phyloP scores from a whole-genome alignment of 495 filamentous ascomycete species.

The Xanthoparmelia taractica region DNA sequence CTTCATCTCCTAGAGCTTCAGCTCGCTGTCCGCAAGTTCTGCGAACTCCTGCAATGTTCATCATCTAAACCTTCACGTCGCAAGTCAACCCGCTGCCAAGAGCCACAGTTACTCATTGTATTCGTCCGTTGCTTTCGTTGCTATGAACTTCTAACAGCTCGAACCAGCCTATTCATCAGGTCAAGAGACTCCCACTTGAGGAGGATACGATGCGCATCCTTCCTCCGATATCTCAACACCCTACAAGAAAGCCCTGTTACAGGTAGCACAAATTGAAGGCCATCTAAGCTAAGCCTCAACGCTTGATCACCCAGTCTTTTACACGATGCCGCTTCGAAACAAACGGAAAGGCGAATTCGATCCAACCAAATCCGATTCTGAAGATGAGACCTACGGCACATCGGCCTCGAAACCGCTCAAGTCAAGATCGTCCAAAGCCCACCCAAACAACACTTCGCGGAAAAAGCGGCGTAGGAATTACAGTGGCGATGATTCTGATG shows the following conservation, averaged over 20 bases:
- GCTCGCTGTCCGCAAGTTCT: background rate
- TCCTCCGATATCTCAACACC: background rate
- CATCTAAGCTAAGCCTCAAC: background rate
- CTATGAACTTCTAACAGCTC: background rate
- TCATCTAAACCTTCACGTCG: background rate
- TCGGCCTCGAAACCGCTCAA: conserved; percentile 34
- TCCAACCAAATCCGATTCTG: conserved; percentile 74
- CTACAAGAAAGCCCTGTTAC: background rate
- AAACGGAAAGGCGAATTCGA: conserved; percentile 72
- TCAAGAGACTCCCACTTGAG: background rate
- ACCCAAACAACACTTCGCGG: conserved; percentile 37
- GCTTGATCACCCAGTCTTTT: background rate
- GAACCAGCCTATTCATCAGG: background rate
- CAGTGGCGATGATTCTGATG: conserved; percentile 47
- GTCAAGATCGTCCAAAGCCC: conserved; percentile 37
- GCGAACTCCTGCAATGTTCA: background rate
- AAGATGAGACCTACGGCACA: conserved; percentile 68
- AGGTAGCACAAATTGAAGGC: background rate
- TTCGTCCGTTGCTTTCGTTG: background rate
- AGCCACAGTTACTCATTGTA: background rate
- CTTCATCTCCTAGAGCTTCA: background rate
- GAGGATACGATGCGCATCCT: conserved; percentile 2
- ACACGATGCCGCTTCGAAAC: conserved; percentile 39
- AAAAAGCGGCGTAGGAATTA: conserved; percentile 44
- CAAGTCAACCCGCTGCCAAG: background rate